Evolutionary conservation across 306 rosid genomes (phyloP), one percentile per base, ranked within the genome.

Genomic region (Dryas octopetala): DNA sequence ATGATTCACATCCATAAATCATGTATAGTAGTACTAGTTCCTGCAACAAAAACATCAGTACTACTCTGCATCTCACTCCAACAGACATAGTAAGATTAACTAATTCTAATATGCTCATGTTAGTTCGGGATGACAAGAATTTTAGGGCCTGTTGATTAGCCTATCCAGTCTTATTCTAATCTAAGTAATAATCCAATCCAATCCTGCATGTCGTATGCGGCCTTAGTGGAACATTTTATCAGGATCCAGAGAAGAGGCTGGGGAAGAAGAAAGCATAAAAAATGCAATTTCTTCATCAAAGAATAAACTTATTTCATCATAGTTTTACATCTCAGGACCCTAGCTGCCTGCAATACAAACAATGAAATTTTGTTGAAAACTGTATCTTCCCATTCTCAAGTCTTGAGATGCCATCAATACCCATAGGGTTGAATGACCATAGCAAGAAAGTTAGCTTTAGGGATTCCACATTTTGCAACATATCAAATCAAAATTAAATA

Each of bases 11-110:
- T 2, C 40, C 12, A 67, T 17, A 48, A 59, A 5, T 38, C 61
- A 3, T 44, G 47, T 59, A 51, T 50, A 53, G 70, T 55, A 63
- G 63, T 65, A 63, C 9, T 63, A 12, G 47, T 73, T 23, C 68
- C 60, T 26, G 9, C 2, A 16, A 49, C 15, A 16, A n/a, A 60
- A 43, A n/a, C 53, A 45, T 19, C 28, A 57, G 16, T 41, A 41
- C 38, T 32, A 32, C 38, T 1, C 38, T 32, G 38, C 38, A 32
- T 32, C 1, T 32, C 38, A 1, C 60, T 26, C 5, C n/a, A 10
- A 9, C 26, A 10, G 47, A 41, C 52, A 16, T 40, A 5, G 66
- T 59, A 58, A 45, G 28, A 59, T 23, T 9, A 58, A 45, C 23
- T 23, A 23, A 23, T 23, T 23, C 23, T 23, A 23, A 23, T 23